phyloP scores from a whole-genome alignment of 2,329 filamentous ascomycete species.

The Hymenoscyphus linearis region DNA sequence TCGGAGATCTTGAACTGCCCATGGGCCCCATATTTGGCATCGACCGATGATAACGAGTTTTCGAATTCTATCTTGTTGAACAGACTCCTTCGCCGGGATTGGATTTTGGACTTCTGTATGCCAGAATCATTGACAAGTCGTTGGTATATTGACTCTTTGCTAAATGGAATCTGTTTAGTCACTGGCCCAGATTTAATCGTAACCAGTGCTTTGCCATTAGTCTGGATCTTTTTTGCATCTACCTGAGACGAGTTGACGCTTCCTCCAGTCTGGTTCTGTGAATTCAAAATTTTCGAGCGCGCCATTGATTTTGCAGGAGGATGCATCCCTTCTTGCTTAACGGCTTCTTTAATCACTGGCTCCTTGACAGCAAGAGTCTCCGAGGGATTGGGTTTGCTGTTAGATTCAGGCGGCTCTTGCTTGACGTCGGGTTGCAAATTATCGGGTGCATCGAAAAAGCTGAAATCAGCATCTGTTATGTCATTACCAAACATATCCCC shows the following conservation, averaged over 20 bases:
- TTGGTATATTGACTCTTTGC: constrained; percentile 28
- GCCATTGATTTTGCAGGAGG: not conserved
- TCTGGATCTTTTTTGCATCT: not conserved
- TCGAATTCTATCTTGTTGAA: constrained; percentile 31
- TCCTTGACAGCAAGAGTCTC: constrained; percentile 4
- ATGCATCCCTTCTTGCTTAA: constrained; percentile 1
- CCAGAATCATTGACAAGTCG: constrained; percentile 16
- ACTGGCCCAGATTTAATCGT: not conserved
- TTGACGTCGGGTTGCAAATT: constrained; percentile 23
- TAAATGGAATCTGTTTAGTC: constrained; percentile 20
- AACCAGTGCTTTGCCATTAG: not conserved
- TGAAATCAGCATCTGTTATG: constrained; percentile 79
- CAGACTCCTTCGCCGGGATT: constrained; percentile 21
- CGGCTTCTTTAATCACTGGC: not conserved
- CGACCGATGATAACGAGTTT: constrained; percentile 25
- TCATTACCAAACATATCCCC: constrained; percentile 64
- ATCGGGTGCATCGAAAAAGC: constrained; percentile 67
- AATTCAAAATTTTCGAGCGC: not conserved
- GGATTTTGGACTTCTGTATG: not conserved
- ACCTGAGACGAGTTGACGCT: not conserved
- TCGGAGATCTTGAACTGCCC: constrained; percentile 27
- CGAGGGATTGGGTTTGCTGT: not conserved
- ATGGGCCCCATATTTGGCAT: constrained; percentile 29
- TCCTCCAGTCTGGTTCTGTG: not conserved
- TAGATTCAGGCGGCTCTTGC: constrained; percentile 9